Evolutionary conservation across 2,329 filamentous ascomycete genomes (phyloP), one percentile per base, ranked within the genome.

Genomic region (Colletotrichum lentis): DNA sequence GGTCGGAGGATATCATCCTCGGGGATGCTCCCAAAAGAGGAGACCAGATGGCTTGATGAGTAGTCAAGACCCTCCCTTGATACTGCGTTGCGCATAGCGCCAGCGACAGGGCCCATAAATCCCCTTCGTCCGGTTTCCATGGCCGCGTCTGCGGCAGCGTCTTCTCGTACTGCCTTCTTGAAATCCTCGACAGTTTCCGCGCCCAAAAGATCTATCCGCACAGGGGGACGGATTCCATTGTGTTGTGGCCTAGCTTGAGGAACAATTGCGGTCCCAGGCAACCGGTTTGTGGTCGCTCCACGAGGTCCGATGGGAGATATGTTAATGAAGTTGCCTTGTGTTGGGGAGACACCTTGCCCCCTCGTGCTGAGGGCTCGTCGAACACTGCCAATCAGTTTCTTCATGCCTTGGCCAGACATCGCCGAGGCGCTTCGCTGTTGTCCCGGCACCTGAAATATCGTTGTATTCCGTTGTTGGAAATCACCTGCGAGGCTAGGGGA

Each of bases 371-470:
- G 78, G 6, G 90, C 94, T 70, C 93, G 89, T 20, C 94, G 91
- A 44, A 98, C 92, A 70, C 92, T 95, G 7, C 94, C 92, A 58
- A 99, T 85, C 0, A 98, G 86, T 73, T 90, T 96, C 77, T 90
- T 94, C 85, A 97, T 92, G 3, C 92, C 93, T 39, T 91, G 90
- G 54, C 87, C 85, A 11, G 86, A 89, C 85, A 90, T 88, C 62
- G 86, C 86, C 16, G 86, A 86, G 1, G 82, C 76, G 14, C 80
- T 79, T 8, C 73, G 64, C 18, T 81, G 75, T 12, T 73, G 71
- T 3, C 76, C 73, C 24, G 77, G 78, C 8, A 83, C 75, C 60
- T 82, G 78, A 62, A 88, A 85, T 11, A 86, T 71, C 0, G 86
- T 87, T 0, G 85, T 89, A 58, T 87, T n/a, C n/a, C n/a, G 81